Conservation (phyloP, 2,329 filamentous ascomycete genomes). For the Rachicladosporium sp. region DNA sequence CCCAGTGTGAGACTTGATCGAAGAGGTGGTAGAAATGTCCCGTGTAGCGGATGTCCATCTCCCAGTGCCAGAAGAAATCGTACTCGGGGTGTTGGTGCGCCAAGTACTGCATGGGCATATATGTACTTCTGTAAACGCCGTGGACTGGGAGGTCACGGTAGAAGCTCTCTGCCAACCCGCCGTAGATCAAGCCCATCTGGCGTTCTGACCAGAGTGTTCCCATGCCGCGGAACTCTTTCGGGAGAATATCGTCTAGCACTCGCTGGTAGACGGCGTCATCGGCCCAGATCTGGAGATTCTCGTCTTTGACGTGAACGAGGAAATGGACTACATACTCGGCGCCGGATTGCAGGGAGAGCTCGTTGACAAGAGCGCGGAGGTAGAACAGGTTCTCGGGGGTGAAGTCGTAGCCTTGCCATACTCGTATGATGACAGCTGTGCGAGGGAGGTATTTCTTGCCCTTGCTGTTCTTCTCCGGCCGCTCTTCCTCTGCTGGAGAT, state of each 20-base stretch:
- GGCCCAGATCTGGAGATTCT: slow-evolving; percentile 67
- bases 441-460: slow-evolving; percentile 29
- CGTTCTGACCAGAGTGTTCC: slow-evolving; percentile 41
- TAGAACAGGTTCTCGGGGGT: slow-evolving; percentile 70
- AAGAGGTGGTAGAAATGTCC: slow-evolving; percentile 80
- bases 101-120: slow-evolving; percentile 93
- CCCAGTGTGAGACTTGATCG: slow-evolving; percentile 53
- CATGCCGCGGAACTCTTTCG: slow-evolving; percentile 39
- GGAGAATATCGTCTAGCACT: slow-evolving; percentile 41
- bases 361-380: slow-evolving; percentile 67
- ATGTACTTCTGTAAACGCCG: slow-evolving; percentile 59
- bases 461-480: slow-evolving; percentile 7
- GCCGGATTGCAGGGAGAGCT: slow-evolving; percentile 64
- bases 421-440: slow-evolving; percentile 69
- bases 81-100: slow-evolving; percentile 80
- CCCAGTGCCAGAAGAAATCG: slow-evolving; percentile 89
- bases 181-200: slow-evolving; percentile 44
- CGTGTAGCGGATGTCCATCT: slow-evolving; percentile 84
- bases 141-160: slow-evolving; percentile 54
- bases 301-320: slow-evolving; percentile 71
- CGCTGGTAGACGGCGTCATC: slow-evolving; percentile 61
- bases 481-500: slow-evolving; percentile 9
- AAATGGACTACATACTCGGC: slow-evolving; percentile 77
- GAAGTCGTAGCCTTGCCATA: slow-evolving; percentile 72
- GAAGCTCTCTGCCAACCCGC: slow-evolving; percentile 36